A percentile compares a stretch with the other conserved stretches of the same genome.
These are phyloP conservation scores for Leucaena leucocephala DNA, from an alignment of 306 rosid species.

Conservation along the genomic window DNA sequence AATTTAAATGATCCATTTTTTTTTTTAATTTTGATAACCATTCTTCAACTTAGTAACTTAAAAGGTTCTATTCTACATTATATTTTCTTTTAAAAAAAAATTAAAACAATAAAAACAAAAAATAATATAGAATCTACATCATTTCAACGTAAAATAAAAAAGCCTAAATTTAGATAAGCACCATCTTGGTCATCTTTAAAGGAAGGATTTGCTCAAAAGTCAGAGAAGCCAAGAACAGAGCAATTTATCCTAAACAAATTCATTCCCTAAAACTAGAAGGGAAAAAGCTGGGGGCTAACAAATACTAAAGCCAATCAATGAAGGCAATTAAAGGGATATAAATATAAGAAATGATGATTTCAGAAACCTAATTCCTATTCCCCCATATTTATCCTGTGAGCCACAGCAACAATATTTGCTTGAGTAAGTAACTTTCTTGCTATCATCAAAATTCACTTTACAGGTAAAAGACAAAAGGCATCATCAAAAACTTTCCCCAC, in stretches of 20 bases:
- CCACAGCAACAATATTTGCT: conserved; percentile 62
- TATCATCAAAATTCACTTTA: conserved; percentile 96
- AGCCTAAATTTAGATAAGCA: neutral
- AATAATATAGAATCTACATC: neutral
- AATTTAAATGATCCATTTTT: neutral
- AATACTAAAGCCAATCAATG: neutral
- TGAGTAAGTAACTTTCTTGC: conserved; percentile 68
- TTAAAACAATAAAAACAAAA: neutral
- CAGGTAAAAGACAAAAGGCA: conserved; percentile 65
- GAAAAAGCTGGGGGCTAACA: neutral
- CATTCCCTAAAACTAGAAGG: neutral
- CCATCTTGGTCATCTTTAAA: neutral
- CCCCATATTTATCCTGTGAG: conserved; percentile 33
- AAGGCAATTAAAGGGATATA: neutral
- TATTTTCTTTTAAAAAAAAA: neutral
- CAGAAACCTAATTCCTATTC: conserved; percentile 13
- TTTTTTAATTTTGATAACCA: neutral
- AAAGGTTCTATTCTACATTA: neutral
- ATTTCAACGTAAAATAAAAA: neutral
- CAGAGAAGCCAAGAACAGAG: neutral
- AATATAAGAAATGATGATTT: conserved; percentile 6
- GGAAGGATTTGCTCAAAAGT: neutral
- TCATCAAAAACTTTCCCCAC: conserved; percentile 57
- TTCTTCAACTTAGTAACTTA: too few species aligned
- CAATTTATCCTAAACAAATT: neutral